Conservation (phyloP, 768 basidiomycete species). For the Leccinum disarticulatum region DNA sequence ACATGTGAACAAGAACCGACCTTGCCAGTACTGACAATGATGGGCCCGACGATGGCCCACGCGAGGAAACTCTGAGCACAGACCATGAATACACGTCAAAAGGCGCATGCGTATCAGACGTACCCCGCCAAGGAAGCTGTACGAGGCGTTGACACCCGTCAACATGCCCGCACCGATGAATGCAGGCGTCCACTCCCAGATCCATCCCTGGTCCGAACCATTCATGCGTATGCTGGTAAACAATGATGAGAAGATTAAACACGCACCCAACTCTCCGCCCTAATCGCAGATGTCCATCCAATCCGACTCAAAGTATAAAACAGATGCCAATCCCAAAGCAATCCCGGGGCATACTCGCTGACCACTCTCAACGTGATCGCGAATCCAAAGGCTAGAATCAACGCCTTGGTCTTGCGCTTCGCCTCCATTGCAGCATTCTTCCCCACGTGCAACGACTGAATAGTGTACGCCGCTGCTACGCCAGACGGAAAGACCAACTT, state of each 20-base stretch:
- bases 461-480: constrained; percentile 65
- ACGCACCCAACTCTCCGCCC: constrained; percentile 5
- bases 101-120: constrained; percentile 11
- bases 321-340: constrained; percentile 4
- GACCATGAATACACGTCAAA: not conserved
- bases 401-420: constrained; percentile 53
- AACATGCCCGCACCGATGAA: constrained; percentile 65
- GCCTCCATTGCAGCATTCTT: constrained; percentile 49
- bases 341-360: constrained; percentile 1
- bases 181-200: constrained; percentile 43
- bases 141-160: constrained; percentile 54
- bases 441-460: constrained; percentile 58
- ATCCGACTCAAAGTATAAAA: constrained; percentile 1
- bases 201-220: constrained; percentile 28
- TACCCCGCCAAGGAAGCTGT: constrained; percentile 49
- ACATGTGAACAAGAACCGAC: not conserved
- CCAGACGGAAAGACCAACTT: constrained; percentile 65
- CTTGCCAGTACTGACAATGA: constrained; percentile 38
- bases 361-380: constrained; percentile 43
- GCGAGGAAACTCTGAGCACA: constrained; percentile 49
- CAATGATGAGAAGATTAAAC: constrained; percentile 24
- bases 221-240: constrained; percentile 27
- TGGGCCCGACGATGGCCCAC: constrained; percentile 62
- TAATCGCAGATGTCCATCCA: not conserved
- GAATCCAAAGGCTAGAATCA: constrained; percentile 45